Evolutionary conservation across 768 basidiomycete species (phyloP), one percentile per base, ranked within the genome.

Genomic region (Atractiella rhizophila): DNA sequence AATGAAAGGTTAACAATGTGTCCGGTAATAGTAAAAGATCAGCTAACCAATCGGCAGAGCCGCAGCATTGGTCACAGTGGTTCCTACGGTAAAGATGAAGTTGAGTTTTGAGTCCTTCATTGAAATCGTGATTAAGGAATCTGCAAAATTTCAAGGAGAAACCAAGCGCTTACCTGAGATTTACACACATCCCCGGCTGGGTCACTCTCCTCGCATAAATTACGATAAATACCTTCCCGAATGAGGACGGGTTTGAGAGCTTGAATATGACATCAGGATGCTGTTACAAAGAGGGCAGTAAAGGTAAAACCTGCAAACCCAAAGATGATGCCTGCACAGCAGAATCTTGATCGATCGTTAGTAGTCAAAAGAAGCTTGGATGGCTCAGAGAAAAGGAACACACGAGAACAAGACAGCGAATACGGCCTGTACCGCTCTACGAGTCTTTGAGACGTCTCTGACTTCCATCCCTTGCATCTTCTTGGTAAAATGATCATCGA

Each of bases 201-300:
- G 18, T 25, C 24, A 23, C 28, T 37, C 25, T 47, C 48, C 15
- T 48, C 51, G 10, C 7, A 42, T 36, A 35, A 59, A 61, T 4
- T 57, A 48, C 6, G 54, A 42, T 2, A 34, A 25, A 48, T 60
- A 51, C 55, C 55, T 39, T 56, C 46, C 12, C 45, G 47, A 13
- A 59, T 40, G 10, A 61, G 50, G 19, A 61, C 55, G 8, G 60
- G 58, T 41, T 61, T 61, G 38, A 61, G 51, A 10, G 58, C 60
- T 28, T 50, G 27, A 15, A 18, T 7, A 43, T 10, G 6, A 7
- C 6, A 43, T 13, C 21, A 7, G 11, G 7, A n/a, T 37, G 5
- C 27, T 20, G 31, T 23, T 6, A 12, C 28, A 12, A 23, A 34
- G 26, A 30, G 19, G 16, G n/a, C 19, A 44, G 16, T 23, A 33